phyloP scores from a whole-genome alignment of 2,329 filamentous ascomycete genomes.

The Passalora sequoiae region DNA sequence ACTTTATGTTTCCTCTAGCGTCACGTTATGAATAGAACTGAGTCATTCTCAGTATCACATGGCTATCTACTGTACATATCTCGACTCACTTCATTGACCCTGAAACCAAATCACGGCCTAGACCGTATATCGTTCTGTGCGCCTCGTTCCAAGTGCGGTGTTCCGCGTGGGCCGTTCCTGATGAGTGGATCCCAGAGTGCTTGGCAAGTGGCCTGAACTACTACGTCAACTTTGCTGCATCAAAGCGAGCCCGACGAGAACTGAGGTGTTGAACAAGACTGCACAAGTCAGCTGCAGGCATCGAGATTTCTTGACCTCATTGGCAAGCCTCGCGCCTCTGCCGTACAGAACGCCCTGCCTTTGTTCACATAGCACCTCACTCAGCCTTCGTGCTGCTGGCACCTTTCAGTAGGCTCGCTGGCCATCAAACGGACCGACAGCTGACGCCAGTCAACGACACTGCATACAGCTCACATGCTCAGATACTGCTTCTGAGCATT shows the following conservation, averaged over 20 bases:
- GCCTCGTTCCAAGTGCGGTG: not conserved
- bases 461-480: conserved; percentile 2
- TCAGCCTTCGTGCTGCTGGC: not conserved
- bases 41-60: conserved; percentile 1
- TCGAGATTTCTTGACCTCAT: not conserved
- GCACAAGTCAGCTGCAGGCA: not conserved
- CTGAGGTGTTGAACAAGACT: not conserved
- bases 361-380: not conserved
- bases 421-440: not conserved
- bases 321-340: too few species aligned
- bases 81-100: not conserved
- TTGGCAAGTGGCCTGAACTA: not conserved
- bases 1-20: not conserved
- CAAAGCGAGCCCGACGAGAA: too few species aligned
- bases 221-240: not conserved
- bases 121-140: not conserved
- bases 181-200: too few species aligned
- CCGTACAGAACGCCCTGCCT: not conserved
- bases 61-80: not conserved
- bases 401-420: not conserved
- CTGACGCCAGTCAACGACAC: too few species aligned
- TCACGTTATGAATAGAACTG: conserved; percentile 12
- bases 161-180: not conserved
- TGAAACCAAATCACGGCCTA: not conserved
- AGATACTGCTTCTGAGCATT: conserved; percentile 1